A percentile compares a stretch with the other conserved stretches of the same genome.
These are phyloP conservation scores for Globisporangium echinulatum DNA, from an alignment of 352 stramenopile genomes.

Conservation along the genomic window DNA sequence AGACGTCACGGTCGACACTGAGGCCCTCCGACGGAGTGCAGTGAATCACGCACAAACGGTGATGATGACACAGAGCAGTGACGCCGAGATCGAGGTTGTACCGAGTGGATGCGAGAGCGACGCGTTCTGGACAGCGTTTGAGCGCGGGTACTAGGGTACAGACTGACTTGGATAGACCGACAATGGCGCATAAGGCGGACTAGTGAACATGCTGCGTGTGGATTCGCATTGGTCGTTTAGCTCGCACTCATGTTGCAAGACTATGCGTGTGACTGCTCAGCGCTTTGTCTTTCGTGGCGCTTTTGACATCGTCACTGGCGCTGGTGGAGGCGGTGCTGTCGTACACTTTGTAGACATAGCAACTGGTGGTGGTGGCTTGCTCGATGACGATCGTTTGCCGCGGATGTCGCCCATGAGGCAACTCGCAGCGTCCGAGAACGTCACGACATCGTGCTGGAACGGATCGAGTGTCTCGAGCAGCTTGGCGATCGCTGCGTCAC, in stretches of 20 bases:
- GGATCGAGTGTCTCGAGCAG: slow-evolving; percentile 57
- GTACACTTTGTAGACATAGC: neutral
- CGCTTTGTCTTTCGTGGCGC: neutral
- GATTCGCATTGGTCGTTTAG: too few relatives aligned
- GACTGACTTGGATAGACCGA: too few relatives aligned
- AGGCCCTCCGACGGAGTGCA: slow-evolving; percentile 15
- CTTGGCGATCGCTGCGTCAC: slow-evolving; percentile 27
- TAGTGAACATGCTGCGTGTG: too few relatives aligned
- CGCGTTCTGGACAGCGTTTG: slow-evolving; percentile 53
- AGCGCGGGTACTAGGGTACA: slow-evolving; percentile 41
- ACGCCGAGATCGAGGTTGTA: slow-evolving; percentile 13
- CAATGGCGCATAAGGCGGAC: too few relatives aligned
- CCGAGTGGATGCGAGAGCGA: slow-evolving; percentile 36
- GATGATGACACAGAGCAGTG: neutral
- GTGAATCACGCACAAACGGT: slow-evolving; percentile 5
- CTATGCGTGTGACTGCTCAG: neutral
- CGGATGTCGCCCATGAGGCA: slow-evolving; percentile 32
- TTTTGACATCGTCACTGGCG: neutral
- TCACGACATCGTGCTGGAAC: slow-evolving; percentile 64
- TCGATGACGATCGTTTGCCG: slow-evolving; percentile 11
- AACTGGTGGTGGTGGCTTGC: slow-evolving; percentile 6
- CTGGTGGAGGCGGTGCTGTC: neutral
- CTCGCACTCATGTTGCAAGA: neutral
- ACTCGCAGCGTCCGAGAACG: slow-evolving; percentile 56
- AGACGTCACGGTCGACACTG: slow-evolving; percentile 4